Evolutionary conservation across 176 grass and related monocot species (phyloP), one percentile per base, ranked within the genome.

Genomic region (Oryza punctata): DNA sequence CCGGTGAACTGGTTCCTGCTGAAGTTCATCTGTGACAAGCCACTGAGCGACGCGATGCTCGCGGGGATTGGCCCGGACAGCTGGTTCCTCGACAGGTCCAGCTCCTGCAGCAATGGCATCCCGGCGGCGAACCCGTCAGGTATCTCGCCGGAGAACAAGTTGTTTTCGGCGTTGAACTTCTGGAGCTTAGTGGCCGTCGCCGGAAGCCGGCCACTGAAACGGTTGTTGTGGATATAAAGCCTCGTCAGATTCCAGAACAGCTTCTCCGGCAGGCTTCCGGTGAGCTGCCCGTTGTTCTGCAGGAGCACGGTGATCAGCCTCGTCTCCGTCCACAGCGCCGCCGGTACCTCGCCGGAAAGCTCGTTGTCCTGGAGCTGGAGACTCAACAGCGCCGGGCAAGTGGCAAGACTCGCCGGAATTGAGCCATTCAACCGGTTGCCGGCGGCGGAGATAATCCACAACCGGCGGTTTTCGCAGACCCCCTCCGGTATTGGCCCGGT

Each of bases 311-410:
- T 87, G 8, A 89, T 11, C 26, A 96, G 79, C 75, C 94, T 89
- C n/a, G 88, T 65, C 26, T 82, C 84, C 49, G 74, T 81, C 96
- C 96, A 99, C 3, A 99, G 73, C 13, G 66, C 85, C 0, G 50
- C 12, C 11, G 96, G 91, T 35, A 99, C 87, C 26, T 92, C 87
- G 12, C 96, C 96, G n/a, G 85, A 82, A 27, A 99, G 75, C 32
- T 69, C 0, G 67, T 99, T 99, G 16, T 80, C 43, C 2, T 78
- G 24, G n/a, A 98, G 38, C 70, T 63, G 23, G 1, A 99, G 13
- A 77, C 74, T 72, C 59, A 87, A 9, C 40, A 99, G 87, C 28
- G 71, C 41, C 0, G 83, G 35, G 64, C 96, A 99, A 1, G 15
- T 63, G 30, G 89, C 87, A 27, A 96, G 89, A 18, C 87, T 68